Evolutionary conservation across 306 rosid genomes (phyloP).

Genomic region (Citrullus colocynthis): DNA sequence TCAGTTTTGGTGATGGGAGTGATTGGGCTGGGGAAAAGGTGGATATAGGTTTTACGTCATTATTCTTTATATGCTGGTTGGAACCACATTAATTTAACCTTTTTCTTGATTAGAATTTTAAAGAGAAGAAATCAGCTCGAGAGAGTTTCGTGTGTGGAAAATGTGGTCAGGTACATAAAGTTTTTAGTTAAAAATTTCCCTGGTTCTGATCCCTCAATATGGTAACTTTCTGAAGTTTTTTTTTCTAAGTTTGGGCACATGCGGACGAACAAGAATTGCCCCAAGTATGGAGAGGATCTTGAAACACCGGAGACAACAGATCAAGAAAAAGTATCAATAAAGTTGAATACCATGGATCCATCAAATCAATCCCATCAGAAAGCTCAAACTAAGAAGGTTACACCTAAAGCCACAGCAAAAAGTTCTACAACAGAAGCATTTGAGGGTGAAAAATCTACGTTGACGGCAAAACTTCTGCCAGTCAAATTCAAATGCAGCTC

Average conservation of each 20-base stretch:
- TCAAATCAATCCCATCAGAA: conserved; percentile 54
- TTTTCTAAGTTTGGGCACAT: conserved; percentile 68
- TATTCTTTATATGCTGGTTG: neutral
- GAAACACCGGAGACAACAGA: conserved; percentile 60
- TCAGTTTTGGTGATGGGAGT: neutral
- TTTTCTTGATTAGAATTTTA: conserved; percentile 45
- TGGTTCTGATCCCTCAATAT: too few relatives aligned
- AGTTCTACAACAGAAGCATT: conserved; percentile 38
- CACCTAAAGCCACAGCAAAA: conserved; percentile 48
- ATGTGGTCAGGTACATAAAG: conserved; percentile 75
- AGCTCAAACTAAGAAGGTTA: conserved; percentile 43
- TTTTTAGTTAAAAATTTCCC: neutral
- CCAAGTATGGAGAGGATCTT: conserved; percentile 77
- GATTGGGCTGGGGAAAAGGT: neutral
- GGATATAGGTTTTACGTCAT: neutral
- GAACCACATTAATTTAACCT: conserved; percentile 10
- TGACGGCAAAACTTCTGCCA: conserved; percentile 41
- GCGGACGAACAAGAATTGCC: conserved; percentile 98
- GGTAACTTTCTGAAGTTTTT: neutral
- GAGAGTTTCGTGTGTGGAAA: conserved; percentile 90
- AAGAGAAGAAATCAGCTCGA: conserved; percentile 90
- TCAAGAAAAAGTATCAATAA: conserved; percentile 46
- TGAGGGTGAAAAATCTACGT: conserved; percentile 30
- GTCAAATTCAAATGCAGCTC: conserved; percentile 80
- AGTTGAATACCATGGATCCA: conserved; percentile 41